Conservation (phyloP, 2,329 filamentous ascomycete genomes). For the Zymoseptoria brevis region DNA sequence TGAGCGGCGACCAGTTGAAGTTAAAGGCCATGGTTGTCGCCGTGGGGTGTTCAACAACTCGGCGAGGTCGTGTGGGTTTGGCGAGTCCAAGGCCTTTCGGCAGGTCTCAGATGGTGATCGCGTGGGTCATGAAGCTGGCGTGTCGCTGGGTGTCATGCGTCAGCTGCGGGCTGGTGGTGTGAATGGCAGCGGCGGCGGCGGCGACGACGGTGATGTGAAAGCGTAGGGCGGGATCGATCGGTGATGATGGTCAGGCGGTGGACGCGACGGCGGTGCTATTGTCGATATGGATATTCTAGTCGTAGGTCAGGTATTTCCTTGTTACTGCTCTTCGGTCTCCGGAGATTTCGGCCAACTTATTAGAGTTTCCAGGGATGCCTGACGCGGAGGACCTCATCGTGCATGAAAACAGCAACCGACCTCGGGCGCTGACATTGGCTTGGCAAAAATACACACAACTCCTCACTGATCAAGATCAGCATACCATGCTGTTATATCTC, state of each 20-base stretch:
- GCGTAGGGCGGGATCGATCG: too few species aligned
- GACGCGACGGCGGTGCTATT: not conserved
- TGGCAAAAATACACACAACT: not conserved
- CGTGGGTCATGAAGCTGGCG: slow-evolving; percentile 19
- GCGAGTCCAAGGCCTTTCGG: slow-evolving; percentile 13
- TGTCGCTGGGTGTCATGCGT: slow-evolving; percentile 7
- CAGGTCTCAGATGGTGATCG: slow-evolving; percentile 18
- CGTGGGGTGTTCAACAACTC: slow-evolving; percentile 8
- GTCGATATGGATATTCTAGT: not conserved
- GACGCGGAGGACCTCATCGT: too few species aligned
- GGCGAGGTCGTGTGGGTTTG: not conserved
- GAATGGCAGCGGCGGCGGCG: not conserved
- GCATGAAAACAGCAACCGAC: not conserved
- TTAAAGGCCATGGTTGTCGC: slow-evolving; percentile 81
- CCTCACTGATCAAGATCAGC: too few species aligned
- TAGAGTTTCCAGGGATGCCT: too few species aligned
- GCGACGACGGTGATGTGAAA: not conserved
- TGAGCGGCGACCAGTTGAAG: slow-evolving; percentile 99
- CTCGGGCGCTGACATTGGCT: not conserved
- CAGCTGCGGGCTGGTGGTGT: not conserved
- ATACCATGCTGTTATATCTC: too few species aligned
- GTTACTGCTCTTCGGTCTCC: not conserved
- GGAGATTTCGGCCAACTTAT: not conserved
- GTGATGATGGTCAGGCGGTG: not conserved
- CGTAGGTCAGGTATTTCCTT: not conserved